Evolutionary conservation across 257 asterid genomes (phyloP), one percentile per base, ranked within the genome.

Genomic region (Solanum tarijense): DNA sequence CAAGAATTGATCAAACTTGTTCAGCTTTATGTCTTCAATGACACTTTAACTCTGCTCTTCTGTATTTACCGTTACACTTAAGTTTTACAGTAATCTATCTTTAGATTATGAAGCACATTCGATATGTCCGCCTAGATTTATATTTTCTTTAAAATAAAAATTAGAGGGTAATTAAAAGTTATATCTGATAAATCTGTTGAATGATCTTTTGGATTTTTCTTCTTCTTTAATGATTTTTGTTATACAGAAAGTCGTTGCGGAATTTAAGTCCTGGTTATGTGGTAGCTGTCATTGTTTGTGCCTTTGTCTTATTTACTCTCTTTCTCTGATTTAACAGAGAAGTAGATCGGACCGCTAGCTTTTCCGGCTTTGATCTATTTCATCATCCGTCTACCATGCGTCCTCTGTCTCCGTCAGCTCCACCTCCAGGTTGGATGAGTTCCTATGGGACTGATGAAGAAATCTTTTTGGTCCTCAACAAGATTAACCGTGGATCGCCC

Each of bases 331-430:
- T 86, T 52, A 38, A 41, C 81, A 75, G 90, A 83, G 89, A 84
- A 75, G 89, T 81, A n/a, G 65, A 27, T 16, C 38, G 12, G 23
- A 84, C 84, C 87, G 79, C 85, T 82, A 48, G 29, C 68, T 27
- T 81, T 48, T 82, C 69, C 41, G 6, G 69, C 69, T 82, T 82
- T 29, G 43, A 82, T 82, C 85, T 82, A 73, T 58, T 85, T 48
- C 87, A 89, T 58, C n/a, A 86, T 86, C 86, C 84, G 87, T 87
- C 86, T 86, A 84, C 88, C 76, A 95, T 96, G 98, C 89, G 89
- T 90, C 93, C 69, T 82, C 43, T 18, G 85, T 62, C 94, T 89
- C 91, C 92, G 4, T 88, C 87, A 65, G 83, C 89, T 72, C 39
- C 87, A 27, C 86, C 86, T 31, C 88, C 89, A 83, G 79, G 83